These are phyloP conservation scores for Plasmodium knowlesi DNA, from an alignment of 169 alveolate species.

Conservation along the genomic window DNA sequence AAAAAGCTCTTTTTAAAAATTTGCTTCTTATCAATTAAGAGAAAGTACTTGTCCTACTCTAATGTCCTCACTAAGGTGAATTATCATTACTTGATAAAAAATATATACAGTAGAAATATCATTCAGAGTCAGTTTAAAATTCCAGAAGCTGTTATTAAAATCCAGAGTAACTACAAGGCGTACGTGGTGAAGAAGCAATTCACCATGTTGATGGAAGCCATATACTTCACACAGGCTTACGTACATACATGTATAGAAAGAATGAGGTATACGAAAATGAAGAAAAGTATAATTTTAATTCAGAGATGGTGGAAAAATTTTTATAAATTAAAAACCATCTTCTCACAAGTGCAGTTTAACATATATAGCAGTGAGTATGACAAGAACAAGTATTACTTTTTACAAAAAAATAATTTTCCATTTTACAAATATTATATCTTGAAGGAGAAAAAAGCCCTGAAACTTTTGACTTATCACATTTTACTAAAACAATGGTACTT, in stretches of 20 bases:
- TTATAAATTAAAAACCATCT: slow-evolving; percentile 34
- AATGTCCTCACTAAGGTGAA: slow-evolving; percentile 43
- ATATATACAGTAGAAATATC: slow-evolving; percentile 45
- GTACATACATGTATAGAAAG: slow-evolving; percentile 47
- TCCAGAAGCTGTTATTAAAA: slow-evolving; percentile 66
- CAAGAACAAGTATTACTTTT: slow-evolving; percentile 47
- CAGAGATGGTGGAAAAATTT: slow-evolving; percentile 74
- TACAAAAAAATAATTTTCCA: slow-evolving; percentile 67
- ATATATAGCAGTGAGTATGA: slow-evolving; percentile 52
- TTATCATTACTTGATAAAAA: slow-evolving; percentile 70
- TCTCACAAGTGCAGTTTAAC: slow-evolving; percentile 19
- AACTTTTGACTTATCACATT: slow-evolving; percentile 59
- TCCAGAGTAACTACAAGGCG: slow-evolving; percentile 58
- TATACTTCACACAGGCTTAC: slow-evolving; percentile 75
- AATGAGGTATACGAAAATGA: slow-evolving; percentile 26
- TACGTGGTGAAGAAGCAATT: slow-evolving; percentile 63
- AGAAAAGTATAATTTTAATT: slow-evolving; percentile 37
- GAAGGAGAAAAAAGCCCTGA: slow-evolving; percentile 68
- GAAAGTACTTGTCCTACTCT: slow-evolving; percentile 49
- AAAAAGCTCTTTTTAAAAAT: slow-evolving; percentile 66
- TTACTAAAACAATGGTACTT: slow-evolving; percentile 75
- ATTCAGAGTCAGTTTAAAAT: slow-evolving; percentile 48
- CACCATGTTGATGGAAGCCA: slow-evolving; percentile 40
- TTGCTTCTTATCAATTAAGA: slow-evolving; percentile 67
- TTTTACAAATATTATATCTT: slow-evolving; percentile 57